phyloP scores from a whole-genome alignment of 2,329 filamentous ascomycete species.

The Ceratocystis variospora region DNA sequence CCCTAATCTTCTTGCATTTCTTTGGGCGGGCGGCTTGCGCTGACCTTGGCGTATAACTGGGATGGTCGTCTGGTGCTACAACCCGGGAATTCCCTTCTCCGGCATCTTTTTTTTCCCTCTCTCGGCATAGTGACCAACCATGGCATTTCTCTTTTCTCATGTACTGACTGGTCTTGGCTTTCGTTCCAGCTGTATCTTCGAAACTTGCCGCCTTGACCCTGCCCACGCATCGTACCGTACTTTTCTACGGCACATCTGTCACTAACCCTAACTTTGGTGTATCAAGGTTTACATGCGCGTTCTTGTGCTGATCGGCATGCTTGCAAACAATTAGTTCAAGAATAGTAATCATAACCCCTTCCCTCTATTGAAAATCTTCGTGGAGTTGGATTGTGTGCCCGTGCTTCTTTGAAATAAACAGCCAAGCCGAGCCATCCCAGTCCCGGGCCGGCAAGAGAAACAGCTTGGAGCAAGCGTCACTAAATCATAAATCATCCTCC shows the following conservation, averaged over 20 bases:
- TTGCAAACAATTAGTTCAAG: not conserved
- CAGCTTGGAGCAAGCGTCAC: not conserved
- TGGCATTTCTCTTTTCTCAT: too few species aligned
- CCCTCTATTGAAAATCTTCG: not conserved
- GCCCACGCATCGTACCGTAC: not conserved
- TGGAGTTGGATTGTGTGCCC: not conserved
- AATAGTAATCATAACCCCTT: slow-evolving; percentile 1
- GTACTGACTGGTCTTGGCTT: not conserved
- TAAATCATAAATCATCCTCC: slow-evolving; percentile 41
- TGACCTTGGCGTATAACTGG: not conserved
- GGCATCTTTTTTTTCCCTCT: not conserved
- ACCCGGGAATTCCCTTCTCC: slow-evolving; percentile 7
- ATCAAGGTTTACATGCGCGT: not conserved
- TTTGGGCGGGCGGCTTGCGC: not conserved
- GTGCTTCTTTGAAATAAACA: not conserved
- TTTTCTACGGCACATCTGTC: not conserved
- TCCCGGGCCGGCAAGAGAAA: not conserved
- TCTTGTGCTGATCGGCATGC: not conserved
- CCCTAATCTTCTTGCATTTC: not conserved
- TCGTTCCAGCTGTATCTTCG: not conserved
- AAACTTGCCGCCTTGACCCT: not conserved
- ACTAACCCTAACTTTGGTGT: not conserved
- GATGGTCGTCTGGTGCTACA: not conserved
- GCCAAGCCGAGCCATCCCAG: not conserved
- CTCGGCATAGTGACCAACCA: not conserved